A percentile compares a stretch with the other conserved stretches of the same genome.
Evolutionary conservation across 306 rosid genomes (phyloP).

Genomic region (Quercus engelmannii): DNA sequence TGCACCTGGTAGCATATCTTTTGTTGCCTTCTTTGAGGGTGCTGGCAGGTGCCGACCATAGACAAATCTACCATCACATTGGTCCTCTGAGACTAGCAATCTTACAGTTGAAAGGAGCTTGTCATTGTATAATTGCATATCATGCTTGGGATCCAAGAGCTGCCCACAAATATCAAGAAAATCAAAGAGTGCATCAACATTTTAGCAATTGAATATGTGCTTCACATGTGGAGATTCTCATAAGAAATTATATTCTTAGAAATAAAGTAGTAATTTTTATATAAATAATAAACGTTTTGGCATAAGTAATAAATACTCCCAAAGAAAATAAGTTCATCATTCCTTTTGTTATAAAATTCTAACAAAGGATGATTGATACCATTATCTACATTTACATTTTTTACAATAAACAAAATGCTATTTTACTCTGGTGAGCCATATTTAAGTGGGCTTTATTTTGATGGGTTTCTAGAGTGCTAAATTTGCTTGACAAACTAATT

Average conservation of each 20-base stretch:
- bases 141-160: conserved; percentile 78
- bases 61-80: conserved; percentile 78
- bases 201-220: background rate
- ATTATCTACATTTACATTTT: no score
- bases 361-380: background rate
- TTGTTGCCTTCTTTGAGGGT: conserved; percentile 41
- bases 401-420: background rate
- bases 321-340: background rate
- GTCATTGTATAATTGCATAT: conserved; percentile 40
- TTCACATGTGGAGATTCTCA: background rate
- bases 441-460: background rate
- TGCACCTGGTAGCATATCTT: conserved; percentile 9
- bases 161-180: conserved; percentile 36
- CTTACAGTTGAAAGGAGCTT: conserved; percentile 74
- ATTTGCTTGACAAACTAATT: background rate
- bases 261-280: background rate
- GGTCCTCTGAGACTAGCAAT: conserved; percentile 81
- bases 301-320: background rate
- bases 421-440: background rate
- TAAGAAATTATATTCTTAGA: background rate
- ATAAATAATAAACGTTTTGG: background rate
- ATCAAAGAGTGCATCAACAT: background rate
- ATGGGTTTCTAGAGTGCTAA: background rate
- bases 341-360: background rate
- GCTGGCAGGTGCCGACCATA: conserved; percentile 50